A percentile compares a stretch with the other conserved stretches of the same genome.
Evolutionary conservation across 768 basidiomycete species (phyloP).

Genomic region (Gymnopilus dilepis): DNA sequence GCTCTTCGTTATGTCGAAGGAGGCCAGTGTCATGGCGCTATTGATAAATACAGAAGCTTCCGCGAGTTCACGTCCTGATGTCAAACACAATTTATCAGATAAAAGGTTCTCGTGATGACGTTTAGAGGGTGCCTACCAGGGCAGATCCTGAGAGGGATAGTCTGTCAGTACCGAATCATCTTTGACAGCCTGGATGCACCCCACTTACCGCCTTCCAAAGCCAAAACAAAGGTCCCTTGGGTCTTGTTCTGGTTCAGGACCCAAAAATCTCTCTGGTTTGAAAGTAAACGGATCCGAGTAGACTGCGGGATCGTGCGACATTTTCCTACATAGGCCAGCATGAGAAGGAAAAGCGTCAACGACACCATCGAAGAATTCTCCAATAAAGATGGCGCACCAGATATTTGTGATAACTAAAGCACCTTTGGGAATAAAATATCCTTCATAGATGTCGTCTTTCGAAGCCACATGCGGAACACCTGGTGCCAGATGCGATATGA

Average conservation of each 20-base stretch:
- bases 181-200: background rate
- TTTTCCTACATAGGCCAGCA: slow-evolving; percentile 33
- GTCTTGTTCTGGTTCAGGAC: slow-evolving; percentile 44
- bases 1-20: slow-evolving; percentile 43
- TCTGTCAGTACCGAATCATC: background rate
- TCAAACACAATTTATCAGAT: background rate
- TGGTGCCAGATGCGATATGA: slow-evolving; percentile 21
- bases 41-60: slow-evolving; percentile 49
- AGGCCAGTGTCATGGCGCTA: slow-evolving; percentile 45
- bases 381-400: slow-evolving; percentile 40
- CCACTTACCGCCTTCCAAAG: slow-evolving; percentile 52
- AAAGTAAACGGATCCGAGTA: slow-evolving; percentile 47
- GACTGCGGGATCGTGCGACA: slow-evolving; percentile 44
- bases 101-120: background rate
- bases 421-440: slow-evolving; percentile 65
- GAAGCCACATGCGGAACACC: slow-evolving; percentile 58
- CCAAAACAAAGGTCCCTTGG: slow-evolving; percentile 55
- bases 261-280: slow-evolving; percentile 53
- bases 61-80: slow-evolving; percentile 41
- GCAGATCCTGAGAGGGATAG: slow-evolving; percentile 31
- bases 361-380: background rate
- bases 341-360: background rate
- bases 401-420: slow-evolving; percentile 56
- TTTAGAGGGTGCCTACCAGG: slow-evolving; percentile 30
- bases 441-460: slow-evolving; percentile 64